These are phyloP conservation scores for Williopsis jadinii DNA, from an alignment of 1,139 yeast species.

Conservation along the genomic window DNA sequence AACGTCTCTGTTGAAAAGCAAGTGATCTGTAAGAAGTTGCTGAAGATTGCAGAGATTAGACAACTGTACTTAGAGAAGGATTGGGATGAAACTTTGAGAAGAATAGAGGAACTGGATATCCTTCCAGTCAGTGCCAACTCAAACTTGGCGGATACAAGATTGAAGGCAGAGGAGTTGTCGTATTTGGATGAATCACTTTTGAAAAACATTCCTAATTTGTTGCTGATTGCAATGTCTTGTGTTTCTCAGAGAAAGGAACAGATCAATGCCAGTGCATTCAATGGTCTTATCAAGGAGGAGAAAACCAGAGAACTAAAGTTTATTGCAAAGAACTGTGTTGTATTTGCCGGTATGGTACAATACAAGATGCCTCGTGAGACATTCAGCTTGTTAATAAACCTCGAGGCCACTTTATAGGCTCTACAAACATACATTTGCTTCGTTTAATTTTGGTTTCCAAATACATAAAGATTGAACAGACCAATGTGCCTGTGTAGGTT, in stretches of 20 bases:
- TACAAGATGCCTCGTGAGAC: slow-evolving; percentile 93
- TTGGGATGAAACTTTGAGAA: slow-evolving; percentile 54
- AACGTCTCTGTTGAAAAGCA: slow-evolving; percentile 43
- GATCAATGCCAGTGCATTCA: slow-evolving; percentile 36
- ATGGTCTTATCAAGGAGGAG: slow-evolving; percentile 46
- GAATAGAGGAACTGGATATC: slow-evolving; percentile 53
- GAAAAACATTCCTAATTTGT: slow-evolving; percentile 71
- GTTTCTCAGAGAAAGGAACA: slow-evolving; percentile 53
- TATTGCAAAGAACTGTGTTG: slow-evolving; percentile 82
- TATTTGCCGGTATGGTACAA: slow-evolving; percentile 93
- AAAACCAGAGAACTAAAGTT: slow-evolving; percentile 51
- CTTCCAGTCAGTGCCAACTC: slow-evolving; percentile 47
- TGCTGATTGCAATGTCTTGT: slow-evolving; percentile 78
- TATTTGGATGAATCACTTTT: slow-evolving; percentile 64
- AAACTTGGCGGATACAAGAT: slow-evolving; percentile 30
- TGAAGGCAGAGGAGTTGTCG: slow-evolving; percentile 49
- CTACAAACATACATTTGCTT: neutral
- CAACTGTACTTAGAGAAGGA: slow-evolving; percentile 50
- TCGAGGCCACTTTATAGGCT: slow-evolving; percentile 45
- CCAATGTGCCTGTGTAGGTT: too few relatives aligned
- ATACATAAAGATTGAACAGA: too few relatives aligned
- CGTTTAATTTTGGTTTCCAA: too few relatives aligned
- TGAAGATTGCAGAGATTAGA: slow-evolving; percentile 64
- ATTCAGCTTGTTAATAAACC: slow-evolving; percentile 62
- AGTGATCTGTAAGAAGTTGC: slow-evolving; percentile 57